Evolutionary conservation across 306 rosid genomes (phyloP).

Genomic region (Prunus mume): DNA sequence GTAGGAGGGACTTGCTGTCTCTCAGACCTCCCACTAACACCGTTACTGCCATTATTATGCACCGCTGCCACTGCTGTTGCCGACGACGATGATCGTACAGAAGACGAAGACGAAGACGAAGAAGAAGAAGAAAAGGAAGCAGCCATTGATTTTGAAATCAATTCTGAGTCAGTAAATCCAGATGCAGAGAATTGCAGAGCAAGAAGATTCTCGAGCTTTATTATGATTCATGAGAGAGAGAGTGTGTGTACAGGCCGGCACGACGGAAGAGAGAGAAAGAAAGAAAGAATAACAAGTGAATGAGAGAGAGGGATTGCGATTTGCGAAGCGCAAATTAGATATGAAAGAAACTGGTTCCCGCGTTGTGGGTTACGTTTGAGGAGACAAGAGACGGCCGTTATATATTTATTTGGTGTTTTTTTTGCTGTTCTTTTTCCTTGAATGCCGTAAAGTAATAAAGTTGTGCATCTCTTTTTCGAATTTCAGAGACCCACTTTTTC

Average conservation of each 20-base stretch:
- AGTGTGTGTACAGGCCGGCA: constrained; percentile 42
- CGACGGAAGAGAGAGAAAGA: constrained; percentile 19
- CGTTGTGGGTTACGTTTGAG: constrained; percentile 34
- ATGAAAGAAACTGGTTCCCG: constrained; percentile 37
- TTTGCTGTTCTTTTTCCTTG: neutral
- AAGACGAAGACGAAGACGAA: neutral
- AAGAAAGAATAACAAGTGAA: neutral
- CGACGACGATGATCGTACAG: constrained; percentile 20
- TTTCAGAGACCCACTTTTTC: neutral
- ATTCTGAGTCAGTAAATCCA: neutral
- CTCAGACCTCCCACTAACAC: constrained; percentile 11
- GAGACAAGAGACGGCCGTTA: constrained; percentile 13
- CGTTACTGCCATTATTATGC: neutral
- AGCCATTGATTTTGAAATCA: constrained; percentile 2
- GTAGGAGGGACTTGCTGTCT: constrained; percentile 22
- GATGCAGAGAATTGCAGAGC: neutral
- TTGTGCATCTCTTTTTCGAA: neutral
- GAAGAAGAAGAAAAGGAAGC: neutral
- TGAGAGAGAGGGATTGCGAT: neutral
- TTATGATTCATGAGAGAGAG: constrained; percentile 4
- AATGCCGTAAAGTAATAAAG: neutral
- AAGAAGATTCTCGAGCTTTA: neutral
- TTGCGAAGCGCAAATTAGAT: neutral
- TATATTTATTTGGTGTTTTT: neutral
- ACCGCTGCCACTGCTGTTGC: neutral